Evolutionary conservation across 2,329 filamentous ascomycete species (phyloP).

Genomic region (Nannizziopsis arthrosporioides): DNA sequence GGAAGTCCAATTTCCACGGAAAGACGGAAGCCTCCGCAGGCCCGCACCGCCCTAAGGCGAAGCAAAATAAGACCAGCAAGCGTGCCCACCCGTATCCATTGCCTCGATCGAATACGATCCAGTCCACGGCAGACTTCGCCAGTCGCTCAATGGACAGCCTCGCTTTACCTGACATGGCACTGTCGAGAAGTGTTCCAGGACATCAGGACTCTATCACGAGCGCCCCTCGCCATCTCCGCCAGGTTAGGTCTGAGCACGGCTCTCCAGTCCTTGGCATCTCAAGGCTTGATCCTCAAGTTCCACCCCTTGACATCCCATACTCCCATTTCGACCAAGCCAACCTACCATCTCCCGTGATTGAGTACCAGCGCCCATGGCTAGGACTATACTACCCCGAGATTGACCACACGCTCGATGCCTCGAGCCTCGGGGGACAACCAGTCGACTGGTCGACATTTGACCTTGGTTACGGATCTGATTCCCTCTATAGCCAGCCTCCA

Average conservation of each 20-base stretch:
- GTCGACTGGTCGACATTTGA: slow-evolving; percentile 41
- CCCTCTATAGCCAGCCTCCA: slow-evolving; percentile 34
- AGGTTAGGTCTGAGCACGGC: slow-evolving; percentile 36
- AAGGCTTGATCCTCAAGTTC: slow-evolving; percentile 26
- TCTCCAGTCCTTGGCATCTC: slow-evolving; percentile 32
- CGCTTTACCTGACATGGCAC: slow-evolving; percentile 28
- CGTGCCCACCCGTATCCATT: slow-evolving; percentile 53
- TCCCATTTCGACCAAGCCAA: slow-evolving; percentile 27
- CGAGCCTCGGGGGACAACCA: slow-evolving; percentile 30
- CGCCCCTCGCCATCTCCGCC: slow-evolving; percentile 26
- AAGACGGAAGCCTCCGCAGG: slow-evolving; percentile 50
- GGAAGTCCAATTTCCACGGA: slow-evolving; percentile 33
- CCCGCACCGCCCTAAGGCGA: slow-evolving; percentile 53
- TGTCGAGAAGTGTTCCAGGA: slow-evolving; percentile 19
- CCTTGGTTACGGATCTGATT: slow-evolving; percentile 27
- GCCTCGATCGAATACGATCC: slow-evolving; percentile 42
- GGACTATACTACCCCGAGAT: slow-evolving; percentile 35
- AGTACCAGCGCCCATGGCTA: slow-evolving; percentile 29
- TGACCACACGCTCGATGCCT: slow-evolving; percentile 29
- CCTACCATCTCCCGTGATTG: slow-evolving; percentile 25
- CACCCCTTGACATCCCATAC: slow-evolving; percentile 32
- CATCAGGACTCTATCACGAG: slow-evolving; percentile 24
- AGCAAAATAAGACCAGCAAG: slow-evolving; percentile 52
- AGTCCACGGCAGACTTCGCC: slow-evolving; percentile 35
- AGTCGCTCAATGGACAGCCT: slow-evolving; percentile 44